Percentiles rank a stretch among this genome's conserved stretches.
Evolutionary conservation across 352 stramenopile species (phyloP).

Genomic region (Halophytophthora polymorphica): DNA sequence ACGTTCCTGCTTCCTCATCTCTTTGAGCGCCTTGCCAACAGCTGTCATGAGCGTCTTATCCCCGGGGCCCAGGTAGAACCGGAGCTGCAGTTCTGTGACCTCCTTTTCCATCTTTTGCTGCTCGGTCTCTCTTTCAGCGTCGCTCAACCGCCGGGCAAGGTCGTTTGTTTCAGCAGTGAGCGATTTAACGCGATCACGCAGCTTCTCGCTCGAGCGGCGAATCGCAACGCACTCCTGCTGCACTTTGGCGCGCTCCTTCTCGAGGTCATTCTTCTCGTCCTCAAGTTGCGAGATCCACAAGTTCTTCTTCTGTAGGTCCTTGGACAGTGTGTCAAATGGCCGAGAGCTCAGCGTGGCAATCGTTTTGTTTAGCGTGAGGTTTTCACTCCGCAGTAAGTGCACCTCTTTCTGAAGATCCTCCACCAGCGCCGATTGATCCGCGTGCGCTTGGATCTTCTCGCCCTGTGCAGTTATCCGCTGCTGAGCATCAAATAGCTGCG

Average conservation of each 20-base stretch:
- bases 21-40: constrained; percentile 46
- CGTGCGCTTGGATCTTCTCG: constrained; percentile 32
- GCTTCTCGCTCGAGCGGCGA: constrained; percentile 6
- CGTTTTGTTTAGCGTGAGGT: constrained; percentile 43
- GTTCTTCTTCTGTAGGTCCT: constrained; percentile 45
- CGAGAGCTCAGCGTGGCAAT: constrained; percentile 44
- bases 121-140: constrained; percentile 25
- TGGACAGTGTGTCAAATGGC: constrained; percentile 41
- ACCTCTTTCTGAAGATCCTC: constrained; percentile 41
- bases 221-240: constrained; percentile 14
- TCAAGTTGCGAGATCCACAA: constrained; percentile 49
- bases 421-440: constrained; percentile 28
- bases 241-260: constrained; percentile 16
- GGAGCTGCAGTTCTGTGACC: constrained; percentile 49
- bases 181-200: constrained; percentile 16
- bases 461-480: constrained; percentile 36
- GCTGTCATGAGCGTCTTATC: constrained; percentile 51
- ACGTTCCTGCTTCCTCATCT: constrained; percentile 33
- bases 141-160: constrained; percentile 17
- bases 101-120: constrained; percentile 39
- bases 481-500: constrained; percentile 40
- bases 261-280: constrained; percentile 19
- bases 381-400: constrained; percentile 55
- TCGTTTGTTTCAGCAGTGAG: constrained; percentile 22
- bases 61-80: constrained; percentile 40